Evolutionary conservation across 371 early-diverging fungal genomes (phyloP).

Genomic region (Mucor mucedo): DNA sequence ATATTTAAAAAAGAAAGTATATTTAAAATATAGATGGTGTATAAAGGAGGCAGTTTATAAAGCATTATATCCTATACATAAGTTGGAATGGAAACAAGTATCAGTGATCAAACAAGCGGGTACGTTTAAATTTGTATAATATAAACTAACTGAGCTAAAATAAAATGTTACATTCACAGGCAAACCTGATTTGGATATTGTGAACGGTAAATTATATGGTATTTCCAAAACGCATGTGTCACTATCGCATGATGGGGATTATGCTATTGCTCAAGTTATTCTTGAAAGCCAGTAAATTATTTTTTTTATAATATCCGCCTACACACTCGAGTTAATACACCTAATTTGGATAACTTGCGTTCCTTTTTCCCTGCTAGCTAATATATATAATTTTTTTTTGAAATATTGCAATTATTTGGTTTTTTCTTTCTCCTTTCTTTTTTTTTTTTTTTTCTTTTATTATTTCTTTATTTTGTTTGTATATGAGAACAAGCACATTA

Average conservation of each 20-base stretch:
- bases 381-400: slow-evolving; percentile 9
- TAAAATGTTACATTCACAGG: slow-evolving; percentile 28
- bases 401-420: too few species aligned
- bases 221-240: slow-evolving; percentile 56
- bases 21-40: slow-evolving; percentile 56
- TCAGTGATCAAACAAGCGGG: slow-evolving; percentile 54
- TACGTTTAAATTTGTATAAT: slow-evolving; percentile 7
- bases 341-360: slow-evolving; percentile 28
- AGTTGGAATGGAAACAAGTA: slow-evolving; percentile 71
- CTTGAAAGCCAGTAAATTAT: slow-evolving; percentile 39
- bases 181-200: slow-evolving; percentile 54
- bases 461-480: neutral
- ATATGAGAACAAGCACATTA: slow-evolving; percentile 4
- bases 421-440: slow-evolving; percentile 8
- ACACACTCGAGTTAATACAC: slow-evolving; percentile 19
- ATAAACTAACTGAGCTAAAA: neutral
- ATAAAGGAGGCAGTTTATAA: slow-evolving; percentile 74
- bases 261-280: slow-evolving; percentile 67
- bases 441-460: slow-evolving; percentile 3
- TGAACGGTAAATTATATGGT: slow-evolving; percentile 40
- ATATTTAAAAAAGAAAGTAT: neutral
- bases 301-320: neutral
- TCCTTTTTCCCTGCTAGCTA: slow-evolving; percentile 17
- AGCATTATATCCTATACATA: slow-evolving; percentile 62
- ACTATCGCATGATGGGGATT: slow-evolving; percentile 72